Evolutionary conservation across 2,329 filamentous ascomycete species (phyloP).

Genomic region (Cordyceps militaris): DNA sequence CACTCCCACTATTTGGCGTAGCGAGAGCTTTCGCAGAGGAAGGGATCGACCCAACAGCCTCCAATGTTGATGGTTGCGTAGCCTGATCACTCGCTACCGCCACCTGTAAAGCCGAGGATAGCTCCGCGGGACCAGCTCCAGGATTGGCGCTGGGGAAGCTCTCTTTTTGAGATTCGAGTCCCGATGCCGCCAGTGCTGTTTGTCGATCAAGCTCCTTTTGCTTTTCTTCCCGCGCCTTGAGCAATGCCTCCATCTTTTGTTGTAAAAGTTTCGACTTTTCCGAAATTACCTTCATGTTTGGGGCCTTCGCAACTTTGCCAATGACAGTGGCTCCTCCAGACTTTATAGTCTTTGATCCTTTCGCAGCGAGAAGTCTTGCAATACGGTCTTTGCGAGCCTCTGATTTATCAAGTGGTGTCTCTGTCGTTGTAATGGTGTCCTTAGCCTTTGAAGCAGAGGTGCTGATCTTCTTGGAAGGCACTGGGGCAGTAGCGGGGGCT

Average conservation of each 20-base stretch:
- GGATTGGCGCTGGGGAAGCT: neutral
- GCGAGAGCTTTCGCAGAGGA: neutral
- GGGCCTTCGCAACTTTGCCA: conserved; percentile 17
- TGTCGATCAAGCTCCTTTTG: conserved; percentile 16
- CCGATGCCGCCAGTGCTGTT: neutral
- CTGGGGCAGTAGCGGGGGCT: neutral
- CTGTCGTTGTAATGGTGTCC: neutral
- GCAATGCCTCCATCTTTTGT: conserved; percentile 70
- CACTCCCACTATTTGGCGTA: neutral
- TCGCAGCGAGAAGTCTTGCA: conserved; percentile 67
- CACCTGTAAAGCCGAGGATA: neutral
- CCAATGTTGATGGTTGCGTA: neutral
- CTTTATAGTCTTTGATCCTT: conserved; percentile 46
- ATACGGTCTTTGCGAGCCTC: conserved; percentile 71
- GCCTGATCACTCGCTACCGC: neutral
- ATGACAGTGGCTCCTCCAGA: conserved; percentile 13
- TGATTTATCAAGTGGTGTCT: conserved; percentile 26
- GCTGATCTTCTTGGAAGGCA: neutral
- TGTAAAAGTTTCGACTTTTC: conserved; percentile 69
- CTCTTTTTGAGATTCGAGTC: neutral
- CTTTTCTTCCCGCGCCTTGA: conserved; percentile 46
- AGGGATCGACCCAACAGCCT: neutral
- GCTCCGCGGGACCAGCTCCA: neutral
- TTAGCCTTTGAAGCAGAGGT: neutral
- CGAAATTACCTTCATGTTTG: conserved; percentile 44